Percentiles rank a stretch among this genome's conserved stretches.
phyloP scores from a whole-genome alignment of 2,329 filamentous ascomycete species.

The Fusarium pininemorale region DNA sequence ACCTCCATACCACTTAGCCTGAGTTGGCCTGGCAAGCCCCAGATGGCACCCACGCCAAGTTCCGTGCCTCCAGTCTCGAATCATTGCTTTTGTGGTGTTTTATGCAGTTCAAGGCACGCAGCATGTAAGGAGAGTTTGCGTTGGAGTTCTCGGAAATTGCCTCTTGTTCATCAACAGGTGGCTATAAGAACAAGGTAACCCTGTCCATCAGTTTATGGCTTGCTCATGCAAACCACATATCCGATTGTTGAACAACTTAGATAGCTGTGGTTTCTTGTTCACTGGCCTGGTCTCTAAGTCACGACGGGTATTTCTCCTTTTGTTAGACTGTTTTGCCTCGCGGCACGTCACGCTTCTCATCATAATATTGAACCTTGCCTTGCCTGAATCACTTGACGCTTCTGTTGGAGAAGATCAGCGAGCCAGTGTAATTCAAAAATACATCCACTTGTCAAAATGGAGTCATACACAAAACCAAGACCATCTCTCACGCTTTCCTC shows the following conservation, averaged over 20 bases:
- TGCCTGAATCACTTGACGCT: background rate
- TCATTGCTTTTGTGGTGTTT: constrained; percentile 30
- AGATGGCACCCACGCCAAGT: constrained; percentile 26
- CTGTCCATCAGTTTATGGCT: constrained; percentile 14
- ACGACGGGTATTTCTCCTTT: constrained; percentile 1
- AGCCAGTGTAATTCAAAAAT: background rate
- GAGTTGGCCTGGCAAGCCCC: constrained; percentile 34
- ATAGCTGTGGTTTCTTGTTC: constrained; percentile 1
- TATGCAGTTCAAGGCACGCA: constrained; percentile 22
- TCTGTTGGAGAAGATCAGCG: background rate
- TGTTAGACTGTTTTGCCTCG: constrained; percentile 32
- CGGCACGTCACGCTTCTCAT: constrained; percentile 3
- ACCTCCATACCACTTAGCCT: constrained; percentile 37
- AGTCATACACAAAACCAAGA: constrained; percentile 20
- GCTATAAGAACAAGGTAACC: constrained; percentile 32
- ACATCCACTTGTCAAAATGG: constrained; percentile 11
- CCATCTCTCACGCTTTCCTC: constrained; percentile 26
- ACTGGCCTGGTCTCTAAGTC: constrained; percentile 6
- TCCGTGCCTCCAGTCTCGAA: constrained; percentile 18
- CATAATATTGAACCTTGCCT: background rate
- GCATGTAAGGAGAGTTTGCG: constrained; percentile 28
- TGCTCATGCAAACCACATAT: constrained; percentile 17
- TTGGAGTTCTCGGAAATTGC: constrained; percentile 17
- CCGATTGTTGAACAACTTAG: background rate
- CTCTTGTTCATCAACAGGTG: background rate